Conservation (phyloP, 1,139 yeast species). For the Sugiyamaella castrensis region DNA sequence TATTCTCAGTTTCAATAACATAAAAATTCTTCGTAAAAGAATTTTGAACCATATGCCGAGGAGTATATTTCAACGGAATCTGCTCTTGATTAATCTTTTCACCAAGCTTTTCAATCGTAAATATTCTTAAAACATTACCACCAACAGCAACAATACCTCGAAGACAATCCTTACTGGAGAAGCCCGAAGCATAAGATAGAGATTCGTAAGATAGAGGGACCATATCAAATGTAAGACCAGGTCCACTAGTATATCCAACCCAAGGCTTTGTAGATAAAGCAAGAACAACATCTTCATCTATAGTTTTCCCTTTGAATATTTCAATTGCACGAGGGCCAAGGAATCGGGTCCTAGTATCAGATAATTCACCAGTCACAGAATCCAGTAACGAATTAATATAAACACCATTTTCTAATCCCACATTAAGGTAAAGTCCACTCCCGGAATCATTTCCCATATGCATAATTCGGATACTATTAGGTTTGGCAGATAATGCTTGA, state of each 20-base stretch:
- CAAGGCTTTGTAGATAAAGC: conserved; percentile 44
- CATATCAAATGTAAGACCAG: conserved; percentile 28
- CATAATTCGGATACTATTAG: conserved; percentile 49
- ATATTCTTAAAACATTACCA: conserved; percentile 53
- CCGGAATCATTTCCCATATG: conserved; percentile 35
- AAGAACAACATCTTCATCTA: conserved; percentile 29
- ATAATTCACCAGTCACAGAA: conserved; percentile 56
- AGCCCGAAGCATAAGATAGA: conserved; percentile 46
- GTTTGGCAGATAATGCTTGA: conserved; percentile 65
- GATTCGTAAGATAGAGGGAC: conserved; percentile 35
- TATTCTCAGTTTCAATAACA: conserved; percentile 48
- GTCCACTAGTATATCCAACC: conserved; percentile 37
- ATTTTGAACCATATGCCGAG: conserved; percentile 45
- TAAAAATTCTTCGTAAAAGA: conserved; percentile 35
- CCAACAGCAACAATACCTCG: conserved; percentile 62
- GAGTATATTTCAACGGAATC: conserved; percentile 50
- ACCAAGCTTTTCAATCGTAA: conserved; percentile 54
- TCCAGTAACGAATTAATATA: conserved; percentile 65
- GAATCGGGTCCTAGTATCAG: conserved; percentile 68
- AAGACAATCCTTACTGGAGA: conserved; percentile 62
- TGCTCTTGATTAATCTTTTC: conserved; percentile 48
- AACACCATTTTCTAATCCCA: conserved; percentile 81
- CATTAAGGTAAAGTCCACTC: conserved; percentile 49
- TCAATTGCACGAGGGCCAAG: conserved; percentile 65
- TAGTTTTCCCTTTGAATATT: conserved; percentile 42